phyloP scores from a whole-genome alignment of 225 moss, liverwort and hornwort species.

The Bryoerythrophyllum caledonicum region DNA sequence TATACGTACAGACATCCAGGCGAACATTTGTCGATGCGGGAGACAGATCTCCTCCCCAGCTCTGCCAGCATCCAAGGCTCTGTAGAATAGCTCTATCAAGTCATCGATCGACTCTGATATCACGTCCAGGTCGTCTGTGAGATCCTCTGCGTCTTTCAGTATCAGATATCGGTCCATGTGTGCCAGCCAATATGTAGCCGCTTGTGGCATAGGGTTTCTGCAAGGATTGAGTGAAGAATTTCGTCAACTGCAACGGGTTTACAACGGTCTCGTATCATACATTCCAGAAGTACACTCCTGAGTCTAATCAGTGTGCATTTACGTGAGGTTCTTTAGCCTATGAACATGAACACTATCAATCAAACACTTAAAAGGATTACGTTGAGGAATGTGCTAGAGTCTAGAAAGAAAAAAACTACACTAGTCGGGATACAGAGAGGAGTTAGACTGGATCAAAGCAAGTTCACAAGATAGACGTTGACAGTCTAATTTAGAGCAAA shows the following conservation, averaged over 20 bases:
- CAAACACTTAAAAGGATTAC: too few species aligned
- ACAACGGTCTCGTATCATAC: too few species aligned
- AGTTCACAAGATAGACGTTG: constrained; percentile 5
- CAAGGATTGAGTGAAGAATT: neutral
- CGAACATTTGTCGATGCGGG: constrained; percentile 53
- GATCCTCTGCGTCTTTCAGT: constrained; percentile 46
- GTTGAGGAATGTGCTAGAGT: too few species aligned
- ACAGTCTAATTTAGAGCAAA: neutral
- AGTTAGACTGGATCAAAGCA: constrained; percentile 9
- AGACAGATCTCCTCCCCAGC: constrained; percentile 56
- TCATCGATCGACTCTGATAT: constrained; percentile 50
- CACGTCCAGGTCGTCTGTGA: constrained; percentile 33
- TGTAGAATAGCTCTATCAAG: constrained; percentile 57
- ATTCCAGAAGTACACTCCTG: neutral
- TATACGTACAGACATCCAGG: constrained; percentile 68
- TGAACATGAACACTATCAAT: too few species aligned
- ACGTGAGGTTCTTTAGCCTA: too few species aligned
- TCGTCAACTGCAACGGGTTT: neutral
- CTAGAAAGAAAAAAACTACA: too few species aligned
- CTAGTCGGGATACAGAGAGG: too few species aligned
- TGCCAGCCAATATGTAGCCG: constrained; percentile 49
- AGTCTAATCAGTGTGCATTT: too few species aligned
- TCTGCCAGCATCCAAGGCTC: constrained; percentile 64
- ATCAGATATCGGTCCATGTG: constrained; percentile 60
- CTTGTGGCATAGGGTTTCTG: constrained; percentile 57